Base-by-base conservation (phyloP, 768 basidiomycete species). In the Lenzites betulinus region DNA sequence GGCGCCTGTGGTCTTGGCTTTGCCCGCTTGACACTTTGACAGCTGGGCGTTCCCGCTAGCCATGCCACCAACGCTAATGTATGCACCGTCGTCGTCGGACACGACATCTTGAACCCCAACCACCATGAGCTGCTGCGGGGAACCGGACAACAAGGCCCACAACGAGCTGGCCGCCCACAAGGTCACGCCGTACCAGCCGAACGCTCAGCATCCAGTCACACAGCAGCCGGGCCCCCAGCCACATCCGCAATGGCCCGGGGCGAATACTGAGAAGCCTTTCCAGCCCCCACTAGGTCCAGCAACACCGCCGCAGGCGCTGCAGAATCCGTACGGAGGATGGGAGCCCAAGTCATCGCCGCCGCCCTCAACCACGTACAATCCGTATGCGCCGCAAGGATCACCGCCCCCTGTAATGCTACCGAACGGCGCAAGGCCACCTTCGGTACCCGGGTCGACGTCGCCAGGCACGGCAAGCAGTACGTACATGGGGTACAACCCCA, bases 41-140 rank as follows among this genome's bases (percentile, higher is more conserved):
- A 47, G 35, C 23, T 55, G 18, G 33, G 44, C 46, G 54, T 44
- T 35, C 50, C 25, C 30, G 9, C 57, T 39, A 50, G 51, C 22
- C 51, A n/a, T 16, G 47, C 41, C 43, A 26, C 39, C 13, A 8
- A 50, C 41, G 47, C 48, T 20, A 16, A 3, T 49, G 23, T 42
- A 49, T 38, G 39, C 42, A 49, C 28, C 54, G 55, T 43, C 50
- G 59, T 49, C 30, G 39, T 30, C 30, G 30, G 38, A 43, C 49
- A 5, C 33, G 28, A 9, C 39, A 33, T 11, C 56, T 58, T 43
- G 20, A 22, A 25, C 57, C 16, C 39, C 20, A 33, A 38, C 62
- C 65, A 74, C 65, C 65, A 89, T 88, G 86, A 79, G 83, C 63
- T 90, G 90, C 67, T 92, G 89, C 69, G 87, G 87, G n/a, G 79